Evolutionary conservation across 371 early-diverging fungal genomes (phyloP).

Genomic region (Blakeslea trispora): DNA sequence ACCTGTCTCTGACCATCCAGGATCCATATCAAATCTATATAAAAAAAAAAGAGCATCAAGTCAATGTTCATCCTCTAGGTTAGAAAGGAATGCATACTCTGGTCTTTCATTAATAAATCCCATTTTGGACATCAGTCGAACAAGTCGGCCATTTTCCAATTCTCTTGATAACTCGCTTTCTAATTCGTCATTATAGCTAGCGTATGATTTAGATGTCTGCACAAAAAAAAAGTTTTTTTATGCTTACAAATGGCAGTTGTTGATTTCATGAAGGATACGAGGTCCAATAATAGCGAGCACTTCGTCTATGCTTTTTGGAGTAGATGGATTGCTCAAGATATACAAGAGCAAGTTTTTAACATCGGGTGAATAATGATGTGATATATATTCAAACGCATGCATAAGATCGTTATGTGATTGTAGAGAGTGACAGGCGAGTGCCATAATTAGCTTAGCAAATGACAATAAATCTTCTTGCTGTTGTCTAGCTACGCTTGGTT

Average conservation of each 20-base stretch:
- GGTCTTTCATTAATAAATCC: conserved; percentile 96
- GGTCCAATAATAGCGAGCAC: conserved; percentile 81
- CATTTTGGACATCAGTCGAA: conserved; percentile 83
- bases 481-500: conserved; percentile 61
- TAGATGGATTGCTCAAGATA: conserved; percentile 75
- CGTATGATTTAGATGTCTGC: not conserved
- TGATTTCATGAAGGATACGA: conserved; percentile 74
- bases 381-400: conserved; percentile 74
- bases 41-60: not conserved
- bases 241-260: conserved; percentile 65
- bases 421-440: conserved; percentile 74
- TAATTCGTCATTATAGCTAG: conserved; percentile 75
- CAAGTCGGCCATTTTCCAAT: conserved; percentile 90
- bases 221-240: no score
- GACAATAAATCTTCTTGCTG: conserved; percentile 85
- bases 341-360: conserved; percentile 78
- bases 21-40: conserved; percentile 81
- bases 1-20: conserved; percentile 97
- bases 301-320: conserved; percentile 81
- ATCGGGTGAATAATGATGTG: conserved; percentile 73
- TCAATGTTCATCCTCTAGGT: no score
- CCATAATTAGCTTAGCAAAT: conserved; percentile 82
- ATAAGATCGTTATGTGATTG: conserved; percentile 70
- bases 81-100: conserved; percentile 81
- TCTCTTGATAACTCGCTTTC: conserved; percentile 79